A percentile compares a stretch with the other conserved stretches of the same genome.
Conservation (phyloP, 306 rosid species). For the Castanospermum australe region DNA sequence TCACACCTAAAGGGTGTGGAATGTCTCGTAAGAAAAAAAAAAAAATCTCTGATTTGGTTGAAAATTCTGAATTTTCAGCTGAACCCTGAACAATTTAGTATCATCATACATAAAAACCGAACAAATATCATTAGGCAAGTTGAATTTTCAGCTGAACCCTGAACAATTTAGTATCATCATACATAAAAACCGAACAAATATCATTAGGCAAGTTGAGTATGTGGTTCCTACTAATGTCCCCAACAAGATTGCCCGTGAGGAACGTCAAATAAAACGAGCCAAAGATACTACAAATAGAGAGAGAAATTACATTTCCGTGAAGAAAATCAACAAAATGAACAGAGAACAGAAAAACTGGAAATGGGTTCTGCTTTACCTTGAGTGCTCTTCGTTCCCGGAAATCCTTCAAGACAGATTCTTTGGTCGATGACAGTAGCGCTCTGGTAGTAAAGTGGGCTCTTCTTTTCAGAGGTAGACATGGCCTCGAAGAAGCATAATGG, state of each 20-base stretch:
- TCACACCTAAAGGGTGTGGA: no score
- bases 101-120: not conserved
- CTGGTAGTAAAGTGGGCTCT: constrained; percentile 44
- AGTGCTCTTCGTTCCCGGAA: constrained; percentile 73
- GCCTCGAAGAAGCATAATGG: constrained; percentile 25
- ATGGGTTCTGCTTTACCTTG: constrained; percentile 53
- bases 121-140: not conserved
- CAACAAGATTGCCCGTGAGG: not conserved
- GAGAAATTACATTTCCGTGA: not conserved
- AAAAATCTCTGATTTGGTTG: not conserved
- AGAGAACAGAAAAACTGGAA: not conserved
- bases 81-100: not conserved
- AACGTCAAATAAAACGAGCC: not conserved
- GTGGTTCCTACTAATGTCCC: not conserved
- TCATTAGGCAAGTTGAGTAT: not conserved
- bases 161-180: not conserved
- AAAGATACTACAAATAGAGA: not conserved
- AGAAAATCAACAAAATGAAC: not conserved
- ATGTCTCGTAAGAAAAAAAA: no score
- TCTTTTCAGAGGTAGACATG: constrained; percentile 44
- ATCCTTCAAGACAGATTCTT: constrained; percentile 61
- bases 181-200: not conserved
- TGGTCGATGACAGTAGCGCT: constrained; percentile 61
- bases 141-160: not conserved
- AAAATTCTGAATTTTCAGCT: not conserved